Base-by-base conservation (phyloP, 306 rosid genomes). In the Quercus robur region DNA sequence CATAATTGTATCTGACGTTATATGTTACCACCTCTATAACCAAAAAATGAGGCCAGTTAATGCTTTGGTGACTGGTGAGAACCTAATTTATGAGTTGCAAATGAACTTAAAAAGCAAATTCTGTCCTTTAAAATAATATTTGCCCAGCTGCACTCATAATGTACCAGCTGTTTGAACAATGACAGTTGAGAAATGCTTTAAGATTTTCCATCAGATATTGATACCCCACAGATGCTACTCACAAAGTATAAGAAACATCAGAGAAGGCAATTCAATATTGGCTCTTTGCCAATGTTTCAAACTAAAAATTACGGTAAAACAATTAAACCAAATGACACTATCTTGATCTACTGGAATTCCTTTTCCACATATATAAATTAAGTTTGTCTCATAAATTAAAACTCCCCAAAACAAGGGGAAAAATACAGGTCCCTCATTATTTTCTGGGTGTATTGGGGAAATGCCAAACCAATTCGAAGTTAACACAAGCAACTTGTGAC, bases 381-480 rank as follows among this genome's bases (percentile, higher is more conserved):
- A 85, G 83, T 81, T 69, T 76, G 90, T 87, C 89, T 82, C 86
- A 75, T 81, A 35, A 89, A 75, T 89, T 89, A 90, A 86, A 90
- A 88, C 82, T 90, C 81, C 88, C 88, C 91, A 83, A 73, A 71
- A 76, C 1, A 49, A 76, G 77, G 87, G 84, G 80, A 81, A 83
- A 79, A 38, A 54, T 28, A 78, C 76, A 54, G 81, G 74, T 9
- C 62, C 76, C 72, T 80, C 81, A 81, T 83, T 83, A 82, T 28
- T 79, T 74, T 79, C 73, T 79, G 49, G 21, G 83, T 81, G 56
- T 82, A 78, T 77, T 69, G 75, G 85, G 86, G 75, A 58, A 86
- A 84, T 46, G 87, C 75, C 79, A 74, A 75, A 81, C 62, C 74
- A 81, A 64, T 31, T 49, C 83, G 64, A 75, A 79, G 75, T 75